A percentile compares a stretch with the other conserved stretches of the same genome.
These are phyloP conservation scores for Emergomyces africanus DNA, from an alignment of 2,329 filamentous ascomycete genomes.

Conservation along the genomic window DNA sequence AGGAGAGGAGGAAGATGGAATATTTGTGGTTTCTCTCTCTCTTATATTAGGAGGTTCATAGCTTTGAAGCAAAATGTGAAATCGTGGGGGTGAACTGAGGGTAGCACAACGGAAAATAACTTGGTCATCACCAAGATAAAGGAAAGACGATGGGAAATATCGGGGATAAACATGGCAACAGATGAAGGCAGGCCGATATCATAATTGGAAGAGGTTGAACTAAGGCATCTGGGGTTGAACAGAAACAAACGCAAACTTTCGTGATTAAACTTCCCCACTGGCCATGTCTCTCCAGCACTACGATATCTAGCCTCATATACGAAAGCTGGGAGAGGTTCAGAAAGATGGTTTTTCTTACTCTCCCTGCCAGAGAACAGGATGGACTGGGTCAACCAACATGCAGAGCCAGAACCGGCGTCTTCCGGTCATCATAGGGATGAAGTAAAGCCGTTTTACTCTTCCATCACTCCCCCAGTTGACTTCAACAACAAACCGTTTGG, in stretches of 20 bases:
- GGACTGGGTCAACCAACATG: slow-evolving; percentile 13
- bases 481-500: slow-evolving; percentile 12
- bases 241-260: not conserved
- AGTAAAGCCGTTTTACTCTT: slow-evolving; percentile 16
- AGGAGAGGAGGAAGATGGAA: not conserved
- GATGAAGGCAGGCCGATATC: not conserved
- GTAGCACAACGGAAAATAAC: not conserved
- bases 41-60: not conserved
- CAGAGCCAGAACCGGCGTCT: slow-evolving; percentile 16
- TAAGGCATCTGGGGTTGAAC: not conserved
- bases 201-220: not conserved
- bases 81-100: not conserved
- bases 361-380: slow-evolving; percentile 12
- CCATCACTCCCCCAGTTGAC: slow-evolving; percentile 17
- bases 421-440: slow-evolving; percentile 16
- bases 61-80: not conserved
- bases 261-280: not conserved
- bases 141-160: not conserved
- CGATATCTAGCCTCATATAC: not conserved
- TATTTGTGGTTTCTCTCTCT: not conserved
- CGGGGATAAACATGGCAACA: not conserved
- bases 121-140: not conserved
- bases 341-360: not conserved
- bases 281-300: not conserved
- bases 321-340: not conserved